phyloP scores from a whole-genome alignment of 2,329 filamentous ascomycete genomes.

The Aphanocladium album region DNA sequence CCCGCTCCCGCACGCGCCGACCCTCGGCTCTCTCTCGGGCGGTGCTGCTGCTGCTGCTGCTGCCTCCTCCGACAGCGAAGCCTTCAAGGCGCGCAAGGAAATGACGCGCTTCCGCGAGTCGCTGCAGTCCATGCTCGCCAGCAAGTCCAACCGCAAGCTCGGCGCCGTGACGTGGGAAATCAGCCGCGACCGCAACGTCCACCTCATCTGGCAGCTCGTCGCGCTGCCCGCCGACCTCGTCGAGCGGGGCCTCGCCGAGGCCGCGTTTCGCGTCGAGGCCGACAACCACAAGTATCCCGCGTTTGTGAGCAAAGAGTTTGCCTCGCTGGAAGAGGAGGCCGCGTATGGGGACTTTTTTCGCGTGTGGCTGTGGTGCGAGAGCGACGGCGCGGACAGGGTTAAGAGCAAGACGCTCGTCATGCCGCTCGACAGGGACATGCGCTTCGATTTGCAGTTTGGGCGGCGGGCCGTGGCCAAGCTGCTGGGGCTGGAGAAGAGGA shows the following conservation, averaged over 20 bases:
- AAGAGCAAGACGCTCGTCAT: conserved; percentile 66
- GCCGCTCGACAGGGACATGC: conserved; percentile 62
- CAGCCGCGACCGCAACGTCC: conserved; percentile 72
- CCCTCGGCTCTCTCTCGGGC: conserved; percentile 63
- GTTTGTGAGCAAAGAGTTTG: conserved; percentile 43
- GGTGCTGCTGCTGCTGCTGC: no score
- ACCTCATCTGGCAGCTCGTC: conserved; percentile 91
- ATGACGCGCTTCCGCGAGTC: conserved; percentile 77
- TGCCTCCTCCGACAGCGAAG: conserved; percentile 45
- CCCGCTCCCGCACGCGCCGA: conserved; percentile 75
- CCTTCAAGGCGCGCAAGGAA: conserved; percentile 63
- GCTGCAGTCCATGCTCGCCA: conserved; percentile 74
- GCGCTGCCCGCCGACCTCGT: conserved; percentile 68
- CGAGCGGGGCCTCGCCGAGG: conserved; percentile 70
- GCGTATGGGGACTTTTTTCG: conserved; percentile 66
- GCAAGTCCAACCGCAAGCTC: conserved; percentile 51
- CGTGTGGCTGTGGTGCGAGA: conserved; percentile 70
- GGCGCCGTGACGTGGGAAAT: conserved; percentile 93
- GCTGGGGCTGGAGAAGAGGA: conserved; percentile 70
- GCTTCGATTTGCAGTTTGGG: conserved; percentile 89
- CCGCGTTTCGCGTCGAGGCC: conserved; percentile 81
- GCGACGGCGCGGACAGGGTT: conserved; percentile 44
- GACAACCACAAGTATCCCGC: conserved; percentile 61
- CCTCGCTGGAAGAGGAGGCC: conserved; percentile 43
- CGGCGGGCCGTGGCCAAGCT: conserved; percentile 84